Evolutionary conservation across 805 yeast genomes (phyloP).

Genomic region (Sugiyamaella mastotermitis): DNA sequence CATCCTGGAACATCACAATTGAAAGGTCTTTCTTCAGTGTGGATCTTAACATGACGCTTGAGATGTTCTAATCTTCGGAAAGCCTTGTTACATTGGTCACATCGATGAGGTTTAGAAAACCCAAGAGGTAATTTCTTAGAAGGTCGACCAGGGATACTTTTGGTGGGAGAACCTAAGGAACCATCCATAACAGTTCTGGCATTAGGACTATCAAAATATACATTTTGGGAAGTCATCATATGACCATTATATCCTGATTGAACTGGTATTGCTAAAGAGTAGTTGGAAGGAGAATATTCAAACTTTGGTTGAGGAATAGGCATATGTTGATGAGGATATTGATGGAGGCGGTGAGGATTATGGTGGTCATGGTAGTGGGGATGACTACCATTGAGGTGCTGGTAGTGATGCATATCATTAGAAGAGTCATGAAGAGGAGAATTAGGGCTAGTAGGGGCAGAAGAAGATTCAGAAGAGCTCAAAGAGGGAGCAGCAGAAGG

Average conservation of each 20-base stretch:
- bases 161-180: background rate
- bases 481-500: constrained; percentile 12
- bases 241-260: background rate
- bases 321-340: background rate
- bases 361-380: background rate
- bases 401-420: constrained; percentile 1
- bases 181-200: background rate
- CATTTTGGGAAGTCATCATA: background rate
- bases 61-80: constrained; percentile 39
- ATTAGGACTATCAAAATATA: background rate
- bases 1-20: constrained; percentile 52
- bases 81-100: constrained; percentile 32
- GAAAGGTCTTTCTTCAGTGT: constrained; percentile 75
- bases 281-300: background rate
- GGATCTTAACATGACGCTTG: constrained; percentile 60
- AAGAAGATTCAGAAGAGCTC: constrained; percentile 10
- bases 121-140: background rate
- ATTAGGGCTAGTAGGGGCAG: constrained; percentile 14
- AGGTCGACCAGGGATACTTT: background rate
- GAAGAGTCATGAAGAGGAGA: constrained; percentile 8
- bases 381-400: background rate
- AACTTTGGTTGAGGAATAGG: background rate
- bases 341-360: background rate
- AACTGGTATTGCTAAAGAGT: background rate
- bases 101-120: constrained; percentile 16